These are phyloP conservation scores for Thymus mandschuricus DNA, from an alignment of 257 asterid species.

Conservation along the genomic window DNA sequence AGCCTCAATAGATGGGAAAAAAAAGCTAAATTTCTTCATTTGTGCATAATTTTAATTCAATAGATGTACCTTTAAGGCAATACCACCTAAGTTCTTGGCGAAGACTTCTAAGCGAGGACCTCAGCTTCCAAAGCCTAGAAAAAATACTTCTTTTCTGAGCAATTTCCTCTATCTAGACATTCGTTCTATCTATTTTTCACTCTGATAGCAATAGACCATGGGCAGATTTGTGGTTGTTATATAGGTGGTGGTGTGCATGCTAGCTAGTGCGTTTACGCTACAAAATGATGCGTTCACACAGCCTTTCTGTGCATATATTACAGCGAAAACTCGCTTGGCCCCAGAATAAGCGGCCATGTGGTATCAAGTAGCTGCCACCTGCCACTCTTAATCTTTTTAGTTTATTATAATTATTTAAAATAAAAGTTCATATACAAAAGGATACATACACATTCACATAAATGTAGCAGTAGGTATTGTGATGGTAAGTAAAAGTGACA, in stretches of 20 bases:
- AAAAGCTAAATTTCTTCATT: neutral
- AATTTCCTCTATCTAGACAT: conserved; percentile 13
- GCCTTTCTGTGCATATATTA: conserved; percentile 13
- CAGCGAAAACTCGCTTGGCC: conserved; percentile 15
- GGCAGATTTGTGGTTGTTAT: conserved; percentile 10
- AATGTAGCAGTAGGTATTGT: neutral
- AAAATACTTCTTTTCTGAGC: conserved; percentile 15
- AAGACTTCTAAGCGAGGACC: conserved; percentile 16
- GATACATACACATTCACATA: neutral
- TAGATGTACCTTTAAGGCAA: conserved; percentile 33
- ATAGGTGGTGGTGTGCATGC: conserved; percentile 32
- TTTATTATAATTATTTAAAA: conserved; percentile 5
- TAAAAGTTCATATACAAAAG: neutral
- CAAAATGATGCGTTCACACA: conserved; percentile 21
- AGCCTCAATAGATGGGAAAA: conserved; percentile 10
- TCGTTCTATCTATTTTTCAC: neutral
- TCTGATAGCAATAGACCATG: conserved; percentile 10
- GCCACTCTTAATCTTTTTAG: conserved; percentile 19
- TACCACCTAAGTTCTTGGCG: conserved; percentile 17
- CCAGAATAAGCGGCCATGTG: conserved; percentile 28
- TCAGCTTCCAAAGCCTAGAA: conserved; percentile 22
- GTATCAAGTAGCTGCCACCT: conserved; percentile 23
- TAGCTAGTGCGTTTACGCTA: conserved; percentile 34
- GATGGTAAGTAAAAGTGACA: conserved; percentile 13
- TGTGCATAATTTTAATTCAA: conserved; percentile 3